Percentiles rank a stretch among this genome's conserved stretches.
Evolutionary conservation across 768 basidiomycete species (phyloP).

Genomic region (Saitozyma podzolica): DNA sequence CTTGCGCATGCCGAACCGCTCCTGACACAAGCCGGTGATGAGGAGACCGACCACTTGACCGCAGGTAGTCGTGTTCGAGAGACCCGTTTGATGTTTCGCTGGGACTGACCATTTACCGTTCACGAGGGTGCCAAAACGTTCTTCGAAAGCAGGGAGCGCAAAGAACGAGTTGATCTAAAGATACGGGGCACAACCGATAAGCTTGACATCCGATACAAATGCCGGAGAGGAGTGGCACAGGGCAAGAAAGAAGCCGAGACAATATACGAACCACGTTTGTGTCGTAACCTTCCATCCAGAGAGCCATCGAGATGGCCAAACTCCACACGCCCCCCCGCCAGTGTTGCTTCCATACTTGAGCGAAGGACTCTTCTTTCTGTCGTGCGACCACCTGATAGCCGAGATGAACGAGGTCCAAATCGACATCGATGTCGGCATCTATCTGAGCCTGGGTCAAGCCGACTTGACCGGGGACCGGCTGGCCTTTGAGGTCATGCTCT

Average conservation of each 20-base stretch:
- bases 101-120: background rate
- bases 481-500: no score
- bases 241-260: no score
- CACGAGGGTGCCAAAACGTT: background rate
- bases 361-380: slow-evolving; percentile 11
- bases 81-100: background rate
- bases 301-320: no score
- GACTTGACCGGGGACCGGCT: background rate
- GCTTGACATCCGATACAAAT: no score
- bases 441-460: slow-evolving; percentile 5
- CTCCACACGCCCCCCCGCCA: slow-evolving; percentile 6
- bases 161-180: background rate
- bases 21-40: slow-evolving; percentile 29
- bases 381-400: slow-evolving; percentile 3
- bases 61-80: background rate
- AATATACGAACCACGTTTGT: background rate
- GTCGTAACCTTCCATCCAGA: slow-evolving; percentile 11
- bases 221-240: no score
- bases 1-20: slow-evolving; percentile 39
- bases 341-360: background rate
- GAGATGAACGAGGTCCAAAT: background rate
- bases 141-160: background rate
- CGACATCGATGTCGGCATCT: slow-evolving; percentile 2
- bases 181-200: background rate
- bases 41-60: slow-evolving; percentile 33